Evolutionary conservation across 139 green algal genomes (phyloP), one percentile per base, ranked within the genome.

Genomic region (Tetradesmus lagerheimii): DNA sequence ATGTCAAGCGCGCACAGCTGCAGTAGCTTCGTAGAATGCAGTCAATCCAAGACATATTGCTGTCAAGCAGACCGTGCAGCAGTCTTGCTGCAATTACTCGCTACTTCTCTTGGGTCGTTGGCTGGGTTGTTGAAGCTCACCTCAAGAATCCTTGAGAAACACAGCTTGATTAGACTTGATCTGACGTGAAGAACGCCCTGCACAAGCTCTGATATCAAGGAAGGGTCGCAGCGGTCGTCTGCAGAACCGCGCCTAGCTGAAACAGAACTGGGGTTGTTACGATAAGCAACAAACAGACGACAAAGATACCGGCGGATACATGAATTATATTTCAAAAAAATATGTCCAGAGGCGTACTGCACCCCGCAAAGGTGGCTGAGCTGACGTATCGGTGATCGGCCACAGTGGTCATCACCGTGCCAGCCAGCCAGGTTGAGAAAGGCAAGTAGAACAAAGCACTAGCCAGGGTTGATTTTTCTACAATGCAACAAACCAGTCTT

Each of bases 201-300:
- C 8, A 62, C 47, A 1, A 20, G 18, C 57, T 71, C 9, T 71
- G 23, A 31, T 31, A 20, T 71, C 57, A 71, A 23, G 20, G 15
- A 23, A 6, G 3, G 15, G 15, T 66, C 53, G 18, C 12, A 71
- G 57, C 57, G 57, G 57, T 71, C 57, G 57, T 71, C 23, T 31
- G 18, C 57, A 71, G 16, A 71, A 71, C 57, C 57, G 57, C 57
- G 57, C 57, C 25, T n/a, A 71, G 8, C 57, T 0, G 57, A 31
- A 71, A n/a, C 23, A 64, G 11, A 64, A 64, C 78, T 84, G 78
- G n/a, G 25, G 14, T 83, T 83, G 77, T n/a, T 47, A 47, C 38
- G 37, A 34, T 57, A 11, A 83, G 35, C 35, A 57, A 38, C 77
- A 35, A 47, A n/a, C 1, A 20, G n/a, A 71, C 35, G 35, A 38